Evolutionary conservation across 2,329 filamentous ascomycete species (phyloP).

Genomic region (Fusarium goolgardi): DNA sequence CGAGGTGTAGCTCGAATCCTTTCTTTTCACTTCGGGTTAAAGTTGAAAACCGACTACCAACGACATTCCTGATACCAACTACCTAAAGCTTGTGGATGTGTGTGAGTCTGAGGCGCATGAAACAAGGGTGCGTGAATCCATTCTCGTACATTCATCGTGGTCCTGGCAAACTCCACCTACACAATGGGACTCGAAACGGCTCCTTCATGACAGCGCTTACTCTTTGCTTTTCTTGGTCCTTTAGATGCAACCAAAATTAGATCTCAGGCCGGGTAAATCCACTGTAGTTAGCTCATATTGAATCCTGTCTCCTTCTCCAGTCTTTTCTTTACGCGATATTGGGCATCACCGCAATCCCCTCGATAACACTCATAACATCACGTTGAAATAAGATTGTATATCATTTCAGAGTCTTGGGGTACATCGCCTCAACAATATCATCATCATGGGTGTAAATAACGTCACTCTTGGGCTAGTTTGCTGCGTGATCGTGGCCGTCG

Average conservation of each 20-base stretch:
- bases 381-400: background rate
- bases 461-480: constrained; percentile 19
- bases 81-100: background rate
- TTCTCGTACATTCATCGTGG: background rate
- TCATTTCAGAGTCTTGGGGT: background rate
- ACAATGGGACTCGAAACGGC: background rate
- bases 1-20: background rate
- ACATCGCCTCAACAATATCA: fast-evolving
- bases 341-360: background rate
- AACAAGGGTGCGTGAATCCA: background rate
- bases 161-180: background rate
- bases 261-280: background rate
- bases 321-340: background rate
- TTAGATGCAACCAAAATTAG: background rate
- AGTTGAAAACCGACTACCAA: too few species aligned
- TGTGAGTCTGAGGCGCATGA: background rate
- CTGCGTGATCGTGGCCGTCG: constrained; percentile 14
- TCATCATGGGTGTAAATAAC: constrained; percentile 21
- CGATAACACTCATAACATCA: too few species aligned
- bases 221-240: background rate
- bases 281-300: background rate
- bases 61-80: background rate
- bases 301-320: background rate
- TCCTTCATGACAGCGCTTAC: background rate
- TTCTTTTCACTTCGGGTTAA: background rate